Evolutionary conservation across 495 filamentous ascomycete genomes (phyloP).

Genomic region (Parathielavia appendiculata): DNA sequence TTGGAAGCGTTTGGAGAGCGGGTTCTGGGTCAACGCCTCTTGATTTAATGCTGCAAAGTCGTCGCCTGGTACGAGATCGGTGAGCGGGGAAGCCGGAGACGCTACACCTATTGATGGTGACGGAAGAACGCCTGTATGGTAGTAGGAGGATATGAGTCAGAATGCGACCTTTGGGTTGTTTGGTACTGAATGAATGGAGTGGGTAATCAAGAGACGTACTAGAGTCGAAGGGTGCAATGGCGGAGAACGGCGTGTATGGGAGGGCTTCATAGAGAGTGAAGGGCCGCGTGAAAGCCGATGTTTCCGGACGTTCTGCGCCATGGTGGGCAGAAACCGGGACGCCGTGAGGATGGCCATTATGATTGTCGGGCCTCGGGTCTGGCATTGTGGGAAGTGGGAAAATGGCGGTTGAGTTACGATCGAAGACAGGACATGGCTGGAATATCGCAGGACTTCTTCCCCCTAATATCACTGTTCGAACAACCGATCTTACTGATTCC

Average conservation of each 20-base stretch:
- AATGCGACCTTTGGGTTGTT: not conserved
- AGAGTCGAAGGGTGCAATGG: conserved; percentile 78
- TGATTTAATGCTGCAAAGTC: conserved; percentile 50
- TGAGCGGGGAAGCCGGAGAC: conserved; percentile 43
- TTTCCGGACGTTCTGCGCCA: conserved; percentile 1
- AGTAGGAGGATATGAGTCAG: conserved; percentile 9
- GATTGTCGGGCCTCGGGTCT: conserved; percentile 25
- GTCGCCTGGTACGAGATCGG: conserved; percentile 40
- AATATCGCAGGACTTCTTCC: not conserved
- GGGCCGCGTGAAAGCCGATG: conserved; percentile 26
- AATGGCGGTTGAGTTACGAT: conserved; percentile 5
- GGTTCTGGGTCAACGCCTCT: conserved; percentile 39
- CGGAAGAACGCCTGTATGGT: conserved; percentile 58
- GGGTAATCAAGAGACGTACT: conserved; percentile 46
- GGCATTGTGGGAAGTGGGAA: conserved; percentile 31
- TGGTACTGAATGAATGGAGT: not conserved
- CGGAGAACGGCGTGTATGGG: conserved; percentile 86
- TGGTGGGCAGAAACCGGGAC: not conserved
- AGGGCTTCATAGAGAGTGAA: conserved; percentile 75
- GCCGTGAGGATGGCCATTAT: conserved; percentile 24
- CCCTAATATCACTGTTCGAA: not conserved
- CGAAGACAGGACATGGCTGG: conserved; percentile 18
- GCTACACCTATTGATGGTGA: conserved; percentile 55
- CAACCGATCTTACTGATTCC: not conserved
- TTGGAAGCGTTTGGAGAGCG: conserved; percentile 38